phyloP scores from a whole-genome alignment of 805 yeast genomes.

The Candida ipomoeae region DNA sequence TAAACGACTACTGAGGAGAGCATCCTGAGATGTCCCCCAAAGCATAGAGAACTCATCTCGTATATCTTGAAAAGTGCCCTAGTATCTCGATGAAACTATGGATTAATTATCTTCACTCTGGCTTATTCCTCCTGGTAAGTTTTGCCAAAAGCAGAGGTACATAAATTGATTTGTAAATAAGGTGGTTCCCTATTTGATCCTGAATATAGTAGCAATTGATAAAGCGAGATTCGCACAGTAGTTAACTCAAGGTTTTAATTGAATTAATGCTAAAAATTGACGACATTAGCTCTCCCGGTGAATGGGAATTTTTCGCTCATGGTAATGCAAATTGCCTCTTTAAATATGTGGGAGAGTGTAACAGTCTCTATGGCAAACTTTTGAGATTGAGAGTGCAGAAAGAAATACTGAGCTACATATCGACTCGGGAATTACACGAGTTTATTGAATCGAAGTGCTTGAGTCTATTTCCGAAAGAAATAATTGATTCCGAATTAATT shows the following conservation, averaged over 20 bases:
- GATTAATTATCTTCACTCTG: neutral
- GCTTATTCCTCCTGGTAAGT: neutral
- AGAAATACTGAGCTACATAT: constrained; percentile 31
- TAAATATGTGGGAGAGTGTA: constrained; percentile 34
- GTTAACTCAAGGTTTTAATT: neutral
- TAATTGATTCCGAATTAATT: constrained; percentile 31
- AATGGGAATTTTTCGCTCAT: constrained; percentile 44
- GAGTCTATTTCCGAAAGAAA: constrained; percentile 26
- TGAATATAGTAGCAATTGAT: neutral
- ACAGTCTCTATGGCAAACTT: constrained; percentile 32
- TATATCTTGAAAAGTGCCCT: neutral
- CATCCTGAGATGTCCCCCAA: neutral
- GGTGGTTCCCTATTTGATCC: neutral
- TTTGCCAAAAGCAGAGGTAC: neutral
- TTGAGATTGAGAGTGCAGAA: constrained; percentile 35
- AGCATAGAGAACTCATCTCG: neutral
- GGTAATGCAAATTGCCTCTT: constrained; percentile 51
- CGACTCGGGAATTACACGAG: constrained; percentile 38
- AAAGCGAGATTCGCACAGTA: neutral
- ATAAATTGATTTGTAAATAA: neutral
- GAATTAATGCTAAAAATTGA: neutral
- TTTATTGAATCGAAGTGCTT: constrained; percentile 36
- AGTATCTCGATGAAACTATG: neutral
- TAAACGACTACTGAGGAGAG: neutral
- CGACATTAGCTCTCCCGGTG: constrained; percentile 12